Base-by-base conservation (phyloP, 192 early-diverging fungal genomes). In the Chytriomyces sp. region DNA sequence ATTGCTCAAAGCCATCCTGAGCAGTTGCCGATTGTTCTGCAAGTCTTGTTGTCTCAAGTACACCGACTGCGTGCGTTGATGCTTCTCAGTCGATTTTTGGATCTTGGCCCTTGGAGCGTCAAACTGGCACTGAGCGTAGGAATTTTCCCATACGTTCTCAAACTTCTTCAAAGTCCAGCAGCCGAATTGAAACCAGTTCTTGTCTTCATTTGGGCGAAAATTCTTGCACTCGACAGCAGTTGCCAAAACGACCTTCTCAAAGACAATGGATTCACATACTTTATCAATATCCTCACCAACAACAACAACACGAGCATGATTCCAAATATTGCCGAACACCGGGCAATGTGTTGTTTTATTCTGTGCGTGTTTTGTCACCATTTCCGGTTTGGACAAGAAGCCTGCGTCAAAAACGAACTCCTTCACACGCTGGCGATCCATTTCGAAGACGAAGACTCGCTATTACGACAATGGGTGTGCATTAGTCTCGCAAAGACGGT, bases 131-230 rank as follows among this genome's bases (percentile, higher is more conserved):
- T 98, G 65, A 91, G 92, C 0, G 95, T 99, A 2, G 96, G 96
- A 16, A 99, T 99, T 61, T 97, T 94, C 78, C 97, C 97, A 6
- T 99, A 99, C 77, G 94, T 98, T 16, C 88, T 97, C 26, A 98
- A 97, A 79, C 89, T 99, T 26, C 87, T 99, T 64, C 95, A 93
- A 69, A 93, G 91, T 78, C 95, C 95, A 50, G 95, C 97, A 0
- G 86, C 92, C 0, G 97, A 99, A 80, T 86, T 98, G 47, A 93
- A 95, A 76, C 95, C 95, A 47, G 94, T 97, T 11, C 86, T 99
- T 26, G 95, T 97, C 6, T 95, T 98, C 71, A 97, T 99, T 67
- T 99, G 97, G 96, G 93, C 96, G 16, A 91, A 97, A 78, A 92
- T 99, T 65, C 86, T 97, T 46, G 97, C 96, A 0, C 95, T 98